Evolutionary conservation across 495 filamentous ascomycete genomes (phyloP).

Genomic region (Penicillium alfredii): DNA sequence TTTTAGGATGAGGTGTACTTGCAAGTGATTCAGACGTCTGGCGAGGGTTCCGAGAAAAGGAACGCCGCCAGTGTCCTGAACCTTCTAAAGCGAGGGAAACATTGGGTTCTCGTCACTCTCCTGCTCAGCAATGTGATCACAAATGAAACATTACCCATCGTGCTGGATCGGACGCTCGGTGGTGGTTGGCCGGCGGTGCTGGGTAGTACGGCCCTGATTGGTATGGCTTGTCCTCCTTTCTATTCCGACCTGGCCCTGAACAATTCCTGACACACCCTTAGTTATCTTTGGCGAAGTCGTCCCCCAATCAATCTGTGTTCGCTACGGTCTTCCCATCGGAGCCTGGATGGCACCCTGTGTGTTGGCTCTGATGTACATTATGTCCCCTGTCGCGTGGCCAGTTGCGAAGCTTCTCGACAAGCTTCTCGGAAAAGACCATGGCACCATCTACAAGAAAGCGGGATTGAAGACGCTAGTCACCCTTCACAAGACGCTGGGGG

Average conservation of each 20-base stretch:
- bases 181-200: constrained; percentile 93
- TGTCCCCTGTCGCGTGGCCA: constrained; percentile 81
- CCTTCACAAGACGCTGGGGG: constrained; percentile 83
- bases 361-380: constrained; percentile 81
- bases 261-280: too few species aligned
- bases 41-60: constrained; percentile 71
- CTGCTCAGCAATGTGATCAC: constrained; percentile 96
- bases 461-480: constrained; percentile 88
- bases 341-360: constrained; percentile 91
- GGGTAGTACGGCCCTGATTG: constrained; percentile 85
- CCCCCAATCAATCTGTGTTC: constrained; percentile 92
- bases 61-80: constrained; percentile 76
- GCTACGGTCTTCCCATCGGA: constrained; percentile 94
- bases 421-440: constrained; percentile 85
- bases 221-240: too few species aligned
- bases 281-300: constrained; percentile 97
- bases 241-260: too few species aligned
- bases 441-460: constrained; percentile 92
- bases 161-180: constrained; percentile 87
- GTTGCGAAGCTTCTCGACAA: constrained; percentile 85
- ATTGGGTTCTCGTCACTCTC: constrained; percentile 97
- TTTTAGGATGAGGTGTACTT: constrained; percentile 89
- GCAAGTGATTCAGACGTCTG: constrained; percentile 84
- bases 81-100: constrained; percentile 81
- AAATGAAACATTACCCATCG: constrained; percentile 93